phyloP scores from a whole-genome alignment of 768 basidiomycete genomes.

The Tulasnella sp. region DNA sequence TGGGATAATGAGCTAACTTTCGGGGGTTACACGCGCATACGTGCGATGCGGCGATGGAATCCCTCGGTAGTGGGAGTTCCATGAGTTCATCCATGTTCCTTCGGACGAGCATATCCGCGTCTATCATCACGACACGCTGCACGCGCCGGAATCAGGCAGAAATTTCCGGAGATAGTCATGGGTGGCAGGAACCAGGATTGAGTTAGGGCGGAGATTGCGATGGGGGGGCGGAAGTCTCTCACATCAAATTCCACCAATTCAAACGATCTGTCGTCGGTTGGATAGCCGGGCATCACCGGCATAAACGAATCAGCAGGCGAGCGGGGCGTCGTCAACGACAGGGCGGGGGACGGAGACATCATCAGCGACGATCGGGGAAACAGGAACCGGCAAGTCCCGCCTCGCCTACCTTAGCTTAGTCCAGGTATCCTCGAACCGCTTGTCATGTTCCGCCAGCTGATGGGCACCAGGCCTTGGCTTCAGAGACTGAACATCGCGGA shows the following conservation, averaged over 20 bases:
- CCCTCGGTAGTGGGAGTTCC: slow-evolving; percentile 56
- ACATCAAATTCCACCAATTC: slow-evolving; percentile 71
- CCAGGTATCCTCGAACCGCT: slow-evolving; percentile 43
- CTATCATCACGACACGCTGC: slow-evolving; percentile 67
- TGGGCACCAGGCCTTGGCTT: slow-evolving; percentile 53
- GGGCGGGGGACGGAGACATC: background rate
- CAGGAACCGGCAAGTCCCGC: slow-evolving; percentile 11
- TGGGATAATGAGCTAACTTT: slow-evolving; percentile 80
- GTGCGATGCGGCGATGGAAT: slow-evolving; percentile 85
- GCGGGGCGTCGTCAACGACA: background rate
- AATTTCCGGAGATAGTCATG: slow-evolving; percentile 6
- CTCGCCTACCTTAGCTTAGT: slow-evolving; percentile 47
- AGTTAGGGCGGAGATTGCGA: slow-evolving; percentile 8
- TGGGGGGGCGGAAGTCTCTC: slow-evolving; percentile 36
- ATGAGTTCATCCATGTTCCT: slow-evolving; percentile 77
- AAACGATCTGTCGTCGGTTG: slow-evolving; percentile 53
- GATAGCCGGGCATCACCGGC: background rate
- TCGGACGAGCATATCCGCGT: slow-evolving; percentile 85
- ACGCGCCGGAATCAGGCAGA: background rate
- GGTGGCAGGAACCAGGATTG: background rate
- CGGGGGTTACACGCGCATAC: slow-evolving; percentile 95
- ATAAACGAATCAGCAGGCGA: background rate
- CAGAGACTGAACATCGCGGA: slow-evolving; percentile 64
- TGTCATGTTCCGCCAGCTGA: slow-evolving; percentile 33
- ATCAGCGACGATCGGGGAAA: slow-evolving; percentile 34